Percentiles rank a stretch among this genome's conserved stretches.
Evolutionary conservation across 1,284 basidiomycete genomes (phyloP).

Genomic region (Leccinum pachyderme): DNA sequence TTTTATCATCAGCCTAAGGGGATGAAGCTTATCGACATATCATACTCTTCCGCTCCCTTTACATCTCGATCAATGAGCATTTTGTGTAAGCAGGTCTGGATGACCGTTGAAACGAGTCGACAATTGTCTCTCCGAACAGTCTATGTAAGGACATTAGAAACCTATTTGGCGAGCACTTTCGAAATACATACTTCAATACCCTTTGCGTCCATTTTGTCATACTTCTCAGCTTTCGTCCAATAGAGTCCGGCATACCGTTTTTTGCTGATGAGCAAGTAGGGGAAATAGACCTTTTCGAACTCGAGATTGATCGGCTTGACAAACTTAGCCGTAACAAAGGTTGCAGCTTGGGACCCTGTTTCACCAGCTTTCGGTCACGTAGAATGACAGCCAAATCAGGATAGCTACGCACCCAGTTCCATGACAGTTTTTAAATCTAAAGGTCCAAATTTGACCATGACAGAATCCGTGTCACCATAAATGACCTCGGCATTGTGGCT

Average conservation of each 20-base stretch:
- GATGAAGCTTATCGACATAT: conserved; percentile 6
- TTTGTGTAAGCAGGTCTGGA: conserved; percentile 94
- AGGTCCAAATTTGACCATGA: conserved; percentile 95
- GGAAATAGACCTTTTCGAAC: conserved; percentile 98
- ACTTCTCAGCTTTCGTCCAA: conserved; percentile 92
- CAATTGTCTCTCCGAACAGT: conserved; percentile 97
- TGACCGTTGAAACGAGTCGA: conserved; percentile 91
- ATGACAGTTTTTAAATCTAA: conserved; percentile 83
- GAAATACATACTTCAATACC: conserved; percentile 81
- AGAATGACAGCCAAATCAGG: not conserved
- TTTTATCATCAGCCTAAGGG: conserved; percentile 7
- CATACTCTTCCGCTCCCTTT: conserved; percentile 86
- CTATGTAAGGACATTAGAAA: conserved; percentile 41
- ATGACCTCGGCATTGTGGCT: conserved; percentile 87
- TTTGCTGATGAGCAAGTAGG: conserved; percentile 94
- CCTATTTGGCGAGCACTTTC: not conserved
- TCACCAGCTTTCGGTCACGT: not conserved
- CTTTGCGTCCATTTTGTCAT: conserved; percentile 98
- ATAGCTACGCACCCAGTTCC: conserved; percentile 65
- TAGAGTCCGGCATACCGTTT: conserved; percentile 96
- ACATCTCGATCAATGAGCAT: conserved; percentile 95
- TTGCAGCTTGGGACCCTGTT: conserved; percentile 89
- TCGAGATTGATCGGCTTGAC: conserved; percentile 95
- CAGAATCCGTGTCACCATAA: conserved; percentile 97
- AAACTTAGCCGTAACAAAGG: conserved; percentile 89